Evolutionary conservation across 108 stramenopile genomes (phyloP), one percentile per base, ranked within the genome.

Genomic region (Cylindrotheca fusiformis): DNA sequence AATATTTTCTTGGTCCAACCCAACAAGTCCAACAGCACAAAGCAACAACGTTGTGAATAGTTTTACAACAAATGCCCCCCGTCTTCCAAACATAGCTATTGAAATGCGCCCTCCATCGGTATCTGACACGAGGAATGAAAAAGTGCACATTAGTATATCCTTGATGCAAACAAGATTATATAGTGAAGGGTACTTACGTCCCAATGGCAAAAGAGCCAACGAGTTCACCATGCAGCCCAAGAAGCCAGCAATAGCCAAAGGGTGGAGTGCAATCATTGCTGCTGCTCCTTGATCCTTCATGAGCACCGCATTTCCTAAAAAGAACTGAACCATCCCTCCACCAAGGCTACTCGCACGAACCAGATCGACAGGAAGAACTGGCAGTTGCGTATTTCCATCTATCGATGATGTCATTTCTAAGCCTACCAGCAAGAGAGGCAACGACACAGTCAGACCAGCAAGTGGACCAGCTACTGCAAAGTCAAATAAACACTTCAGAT

Each of bases 71-170:
- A 82, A 75, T 1, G 85, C 71, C 48, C 76, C 79, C 14, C 74
- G 67, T 55, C 90, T 55, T 23, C 90, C 90, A 68, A 91, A 88
- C 60, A 91, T 80, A 1, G 87, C 69, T 20, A 74, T 36, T 21
- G 71, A 51, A 45, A 87, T 84, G 44, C 90, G 54, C 27, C 90
- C 90, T 20, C 90, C 90, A 52, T 91, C 90, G 14, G 90, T 88
- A 30, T 88, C 81, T 68, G 41, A 30, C 18, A 26, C 14, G 5
- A 17, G 18, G 27, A 3, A n/a, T 23, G 46, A 5, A 25, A 25
- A 64, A 47, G 6, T 25, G 28, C 3, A 48, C 24, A 19, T 48
- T 18, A 85, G 28, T 8, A 85, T 67, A 20, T 83, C 83, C 10
- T 60, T 55, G 63, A 72, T 77, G 10, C 87, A 82, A 2, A 78